These are phyloP conservation scores for Paxillus involutus DNA, from an alignment of 768 basidiomycete genomes.

Conservation along the genomic window DNA sequence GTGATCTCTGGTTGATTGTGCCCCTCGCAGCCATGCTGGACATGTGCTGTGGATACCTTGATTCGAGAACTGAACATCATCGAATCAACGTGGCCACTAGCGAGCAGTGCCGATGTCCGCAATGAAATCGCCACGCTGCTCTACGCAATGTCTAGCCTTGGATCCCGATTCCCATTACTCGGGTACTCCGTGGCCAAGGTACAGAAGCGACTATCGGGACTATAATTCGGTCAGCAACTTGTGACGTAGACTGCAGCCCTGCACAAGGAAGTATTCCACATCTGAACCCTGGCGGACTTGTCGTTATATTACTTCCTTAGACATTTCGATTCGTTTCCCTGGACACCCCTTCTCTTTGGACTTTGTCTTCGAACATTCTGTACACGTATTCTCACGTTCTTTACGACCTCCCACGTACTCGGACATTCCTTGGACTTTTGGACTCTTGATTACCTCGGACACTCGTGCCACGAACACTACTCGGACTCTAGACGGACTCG, in stretches of 20 bases:
- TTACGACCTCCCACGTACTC: slow-evolving; percentile 23
- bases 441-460: background rate
- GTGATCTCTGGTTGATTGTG: slow-evolving; percentile 6
- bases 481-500: slow-evolving; percentile 28
- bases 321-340: slow-evolving; percentile 1
- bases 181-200: slow-evolving; percentile 30
- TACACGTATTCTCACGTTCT: slow-evolving; percentile 18
- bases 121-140: slow-evolving; percentile 60
- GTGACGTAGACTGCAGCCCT: background rate
- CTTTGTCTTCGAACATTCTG: slow-evolving; percentile 7
- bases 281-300: background rate
- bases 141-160: slow-evolving; percentile 63
- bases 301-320: slow-evolving; percentile 8
- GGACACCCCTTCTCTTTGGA: slow-evolving; percentile 6
- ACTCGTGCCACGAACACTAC: slow-evolving; percentile 12
- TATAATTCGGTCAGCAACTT: slow-evolving; percentile 15
- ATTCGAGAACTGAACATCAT: slow-evolving; percentile 64
- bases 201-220: slow-evolving; percentile 31
- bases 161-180: slow-evolving; percentile 60
- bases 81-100: slow-evolving; percentile 62
- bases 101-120: slow-evolving; percentile 57
- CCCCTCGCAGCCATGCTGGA: slow-evolving; percentile 64
- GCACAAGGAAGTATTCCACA: background rate
- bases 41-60: slow-evolving; percentile 62
- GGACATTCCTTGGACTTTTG: slow-evolving; percentile 22